Evolutionary conservation across 2,329 filamentous ascomycete species (phyloP).

Genomic region (Trichoderma sp.): DNA sequence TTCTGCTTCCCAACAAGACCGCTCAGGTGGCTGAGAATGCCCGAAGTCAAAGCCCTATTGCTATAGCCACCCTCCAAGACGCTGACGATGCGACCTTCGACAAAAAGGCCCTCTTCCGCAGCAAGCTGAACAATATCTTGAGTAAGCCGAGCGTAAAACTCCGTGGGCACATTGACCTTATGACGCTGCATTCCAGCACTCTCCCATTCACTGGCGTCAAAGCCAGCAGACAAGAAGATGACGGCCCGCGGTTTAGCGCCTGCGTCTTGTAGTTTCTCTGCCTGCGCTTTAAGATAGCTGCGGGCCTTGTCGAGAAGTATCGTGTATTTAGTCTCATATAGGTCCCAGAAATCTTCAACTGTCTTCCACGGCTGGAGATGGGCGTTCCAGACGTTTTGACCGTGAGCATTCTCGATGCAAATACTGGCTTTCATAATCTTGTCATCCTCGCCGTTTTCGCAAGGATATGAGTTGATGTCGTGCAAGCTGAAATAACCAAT

Average conservation of each 20-base stretch:
- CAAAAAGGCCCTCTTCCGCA: slow-evolving; percentile 71
- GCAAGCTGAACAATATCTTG: slow-evolving; percentile 80
- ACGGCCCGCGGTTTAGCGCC: slow-evolving; percentile 72
- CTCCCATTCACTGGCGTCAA: slow-evolving; percentile 96
- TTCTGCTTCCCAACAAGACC: slow-evolving; percentile 65
- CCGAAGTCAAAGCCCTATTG: slow-evolving; percentile 83
- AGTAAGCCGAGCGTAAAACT: slow-evolving; percentile 91
- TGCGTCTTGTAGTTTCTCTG: slow-evolving; percentile 58
- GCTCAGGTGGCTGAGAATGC: slow-evolving; percentile 84
- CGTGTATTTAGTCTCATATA: slow-evolving; percentile 79
- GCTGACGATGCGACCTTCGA: slow-evolving; percentile 84
- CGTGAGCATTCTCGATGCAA: slow-evolving; percentile 91
- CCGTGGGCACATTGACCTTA: slow-evolving; percentile 91
- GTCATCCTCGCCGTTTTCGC: slow-evolving; percentile 87
- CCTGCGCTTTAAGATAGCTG: slow-evolving; percentile 70
- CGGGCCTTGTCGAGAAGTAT: slow-evolving; percentile 78
- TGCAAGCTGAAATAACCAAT: slow-evolving; percentile 97
- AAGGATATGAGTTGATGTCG: slow-evolving; percentile 98
- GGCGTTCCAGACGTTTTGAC: slow-evolving; percentile 94
- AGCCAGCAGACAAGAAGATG: slow-evolving; percentile 93
- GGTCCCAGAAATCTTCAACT: slow-evolving; percentile 78
- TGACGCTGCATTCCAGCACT: slow-evolving; percentile 91
- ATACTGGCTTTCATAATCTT: slow-evolving; percentile 93
- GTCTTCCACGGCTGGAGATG: slow-evolving; percentile 87
- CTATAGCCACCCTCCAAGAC: slow-evolving; percentile 96